Evolutionary conservation across 1,284 basidiomycete genomes (phyloP).

Genomic region (Bondarzewia mesenterica): DNA sequence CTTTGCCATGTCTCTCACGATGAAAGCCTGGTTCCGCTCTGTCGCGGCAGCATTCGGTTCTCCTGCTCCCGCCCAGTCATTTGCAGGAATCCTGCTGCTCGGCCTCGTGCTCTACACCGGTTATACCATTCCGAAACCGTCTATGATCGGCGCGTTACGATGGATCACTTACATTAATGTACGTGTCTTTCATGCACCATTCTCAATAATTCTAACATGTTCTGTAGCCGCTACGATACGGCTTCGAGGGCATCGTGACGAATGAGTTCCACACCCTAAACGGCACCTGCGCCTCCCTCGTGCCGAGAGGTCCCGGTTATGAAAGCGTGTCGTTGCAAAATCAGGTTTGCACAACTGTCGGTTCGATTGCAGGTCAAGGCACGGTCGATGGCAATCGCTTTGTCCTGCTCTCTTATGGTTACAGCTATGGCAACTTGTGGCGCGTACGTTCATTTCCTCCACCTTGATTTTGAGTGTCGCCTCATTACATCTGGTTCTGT

Average conservation of each 20-base stretch:
- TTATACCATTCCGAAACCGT: conserved; percentile 40
- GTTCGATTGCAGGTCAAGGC: conserved; percentile 37
- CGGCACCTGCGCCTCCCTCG: conserved; percentile 31
- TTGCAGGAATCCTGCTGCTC: conserved; percentile 49
- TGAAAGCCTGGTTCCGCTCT: conserved; percentile 55
- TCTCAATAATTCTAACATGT: conserved; percentile 1
- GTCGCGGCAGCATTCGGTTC: conserved; percentile 46
- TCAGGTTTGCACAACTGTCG: conserved; percentile 55
- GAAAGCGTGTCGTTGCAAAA: conserved; percentile 41
- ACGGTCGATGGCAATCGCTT: conserved; percentile 46
- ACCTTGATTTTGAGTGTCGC: neutral
- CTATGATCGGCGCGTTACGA: conserved; percentile 54
- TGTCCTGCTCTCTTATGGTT: conserved; percentile 53
- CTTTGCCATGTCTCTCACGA: conserved; percentile 41
- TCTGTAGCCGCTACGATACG: conserved; percentile 37
- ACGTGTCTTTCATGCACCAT: conserved; percentile 20
- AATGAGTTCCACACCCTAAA: conserved; percentile 49
- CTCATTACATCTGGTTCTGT: neutral
- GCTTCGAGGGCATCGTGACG: conserved; percentile 42
- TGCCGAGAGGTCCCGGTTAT: conserved; percentile 46
- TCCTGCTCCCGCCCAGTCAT: conserved; percentile 48
- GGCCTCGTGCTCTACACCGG: conserved; percentile 41
- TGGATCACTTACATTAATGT: conserved; percentile 63
- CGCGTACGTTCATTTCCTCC: conserved; percentile 35
- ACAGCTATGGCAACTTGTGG: conserved; percentile 59